Evolutionary conservation across 768 basidiomycete species (phyloP), one percentile per base, ranked within the genome.

Genomic region (Termitomyces titanicus): DNA sequence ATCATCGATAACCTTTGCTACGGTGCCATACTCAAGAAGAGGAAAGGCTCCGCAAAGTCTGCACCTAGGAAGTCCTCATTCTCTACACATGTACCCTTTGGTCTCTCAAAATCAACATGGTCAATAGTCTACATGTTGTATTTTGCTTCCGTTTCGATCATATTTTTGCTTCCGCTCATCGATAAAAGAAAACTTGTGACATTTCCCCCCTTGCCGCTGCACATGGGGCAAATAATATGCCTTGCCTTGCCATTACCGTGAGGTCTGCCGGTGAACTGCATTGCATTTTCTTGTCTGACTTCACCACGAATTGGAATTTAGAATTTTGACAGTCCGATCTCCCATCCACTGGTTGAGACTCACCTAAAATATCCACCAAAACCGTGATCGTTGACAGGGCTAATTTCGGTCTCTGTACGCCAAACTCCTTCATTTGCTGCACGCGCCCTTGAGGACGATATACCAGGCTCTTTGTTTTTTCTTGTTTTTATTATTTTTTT

Each of bases 1-100:
- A 70, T 69, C 61, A 63, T 65, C 63, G 71, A 72, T 72, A 67
- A 68, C 63, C 67, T 66, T 61, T 61, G 51, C 56, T 43, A 29
- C 15, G 5, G 18, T 13, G 24, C 12, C 33, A 22, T 47, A 18
- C 27, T 13, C 17, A 27, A 3, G 13, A 31, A 13, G 12, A 17
- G 15, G 24, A 27, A 20, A 33, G n/a, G 27, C 25, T 7, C 31
- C 18, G 17, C 18, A 22, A 47, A 22, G 20, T 34, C 31, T 47
- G 7, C 27, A 47, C 17, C 15, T 13, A 43, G 15, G 22, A 25
- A 25, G 42, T 22, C 11, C 18, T 40, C 37, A 17, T 31, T 42
- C 38, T 27, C 35, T 47, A 35, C 24, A 24, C 25, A 24, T 11
- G 9, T 20, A 24, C 22, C 22, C 5, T 33, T 18, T 10, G n/a